These are phyloP conservation scores for Trametes cubensis DNA, from an alignment of 768 basidiomycete species.

Conservation along the genomic window DNA sequence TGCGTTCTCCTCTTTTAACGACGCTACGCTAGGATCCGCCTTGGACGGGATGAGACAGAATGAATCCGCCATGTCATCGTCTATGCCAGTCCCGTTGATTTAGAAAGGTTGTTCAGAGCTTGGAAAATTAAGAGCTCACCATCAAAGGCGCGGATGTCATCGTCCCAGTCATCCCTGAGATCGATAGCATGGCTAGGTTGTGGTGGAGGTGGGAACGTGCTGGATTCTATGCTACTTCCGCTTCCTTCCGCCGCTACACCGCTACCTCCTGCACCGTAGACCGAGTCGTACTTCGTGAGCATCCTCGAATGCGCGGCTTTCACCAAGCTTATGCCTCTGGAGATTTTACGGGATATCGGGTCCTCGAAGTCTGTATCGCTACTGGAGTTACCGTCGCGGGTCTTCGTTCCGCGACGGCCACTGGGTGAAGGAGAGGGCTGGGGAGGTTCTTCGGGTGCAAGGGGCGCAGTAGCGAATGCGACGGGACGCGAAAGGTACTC, in stretches of 20 bases:
- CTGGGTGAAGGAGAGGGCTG: not conserved
- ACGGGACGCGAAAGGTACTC: constrained; percentile 83
- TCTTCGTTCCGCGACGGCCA: not conserved
- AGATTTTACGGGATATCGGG: constrained; percentile 58
- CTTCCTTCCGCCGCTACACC: constrained; percentile 11
- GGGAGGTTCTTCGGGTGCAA: constrained; percentile 47
- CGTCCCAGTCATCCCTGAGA: constrained; percentile 56
- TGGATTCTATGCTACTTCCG: constrained; percentile 29
- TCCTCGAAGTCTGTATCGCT: constrained; percentile 75
- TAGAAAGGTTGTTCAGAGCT: not conserved
- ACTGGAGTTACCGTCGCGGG: constrained; percentile 56
- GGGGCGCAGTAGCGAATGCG: constrained; percentile 81
- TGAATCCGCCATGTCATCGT: constrained; percentile 76
- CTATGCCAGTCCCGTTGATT: constrained; percentile 33
- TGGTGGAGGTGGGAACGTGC: constrained; percentile 34
- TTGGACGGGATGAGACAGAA: constrained; percentile 75
- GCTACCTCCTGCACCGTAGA: not conserved
- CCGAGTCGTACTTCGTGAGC: constrained; percentile 33
- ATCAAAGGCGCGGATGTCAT: constrained; percentile 63
- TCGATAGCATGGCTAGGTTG: constrained; percentile 22
- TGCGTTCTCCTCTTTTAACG: constrained; percentile 68
- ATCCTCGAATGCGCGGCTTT: constrained; percentile 33
- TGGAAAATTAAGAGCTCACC: constrained; percentile 42
- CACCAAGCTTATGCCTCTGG: constrained; percentile 43
- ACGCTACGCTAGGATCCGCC: constrained; percentile 49